Evolutionary conservation across 1,284 basidiomycete genomes (phyloP).

Genomic region (Neonothopanus nambi): DNA sequence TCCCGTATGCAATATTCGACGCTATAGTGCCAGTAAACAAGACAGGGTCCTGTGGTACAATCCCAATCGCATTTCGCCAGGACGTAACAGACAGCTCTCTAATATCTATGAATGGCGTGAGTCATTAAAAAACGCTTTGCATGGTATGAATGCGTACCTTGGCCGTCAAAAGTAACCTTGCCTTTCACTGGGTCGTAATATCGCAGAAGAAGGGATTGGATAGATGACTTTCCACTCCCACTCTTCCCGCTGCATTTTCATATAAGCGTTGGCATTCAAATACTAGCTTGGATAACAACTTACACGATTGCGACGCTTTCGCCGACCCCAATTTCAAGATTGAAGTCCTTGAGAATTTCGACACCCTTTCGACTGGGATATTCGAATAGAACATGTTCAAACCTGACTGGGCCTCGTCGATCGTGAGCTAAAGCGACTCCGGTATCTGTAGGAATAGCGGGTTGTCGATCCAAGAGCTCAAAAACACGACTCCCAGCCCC

Average conservation of each 20-base stretch:
- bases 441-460: slow-evolving; percentile 65
- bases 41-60: slow-evolving; percentile 84
- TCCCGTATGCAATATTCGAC: slow-evolving; percentile 92
- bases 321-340: slow-evolving; percentile 77
- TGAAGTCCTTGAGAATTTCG: slow-evolving; percentile 76
- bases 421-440: slow-evolving; percentile 58
- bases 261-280: not conserved
- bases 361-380: slow-evolving; percentile 85
- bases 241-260: slow-evolving; percentile 68
- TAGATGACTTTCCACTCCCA: slow-evolving; percentile 90
- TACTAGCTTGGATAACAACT: slow-evolving; percentile 32
- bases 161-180: slow-evolving; percentile 81
- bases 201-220: slow-evolving; percentile 85
- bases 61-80: slow-evolving; percentile 85
- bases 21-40: slow-evolving; percentile 88
- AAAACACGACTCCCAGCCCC: slow-evolving; percentile 94
- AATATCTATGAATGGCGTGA: slow-evolving; percentile 58
- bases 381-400: slow-evolving; percentile 81
- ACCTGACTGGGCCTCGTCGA: slow-evolving; percentile 69
- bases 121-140: not conserved
- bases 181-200: slow-evolving; percentile 93
- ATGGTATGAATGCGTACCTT: slow-evolving; percentile 51
- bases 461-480: slow-evolving; percentile 82
- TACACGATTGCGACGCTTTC: slow-evolving; percentile 92
- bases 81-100: slow-evolving; percentile 79